Evolutionary conservation across 805 yeast species (phyloP).

Genomic region (Cyberlindnera lachancei): DNA sequence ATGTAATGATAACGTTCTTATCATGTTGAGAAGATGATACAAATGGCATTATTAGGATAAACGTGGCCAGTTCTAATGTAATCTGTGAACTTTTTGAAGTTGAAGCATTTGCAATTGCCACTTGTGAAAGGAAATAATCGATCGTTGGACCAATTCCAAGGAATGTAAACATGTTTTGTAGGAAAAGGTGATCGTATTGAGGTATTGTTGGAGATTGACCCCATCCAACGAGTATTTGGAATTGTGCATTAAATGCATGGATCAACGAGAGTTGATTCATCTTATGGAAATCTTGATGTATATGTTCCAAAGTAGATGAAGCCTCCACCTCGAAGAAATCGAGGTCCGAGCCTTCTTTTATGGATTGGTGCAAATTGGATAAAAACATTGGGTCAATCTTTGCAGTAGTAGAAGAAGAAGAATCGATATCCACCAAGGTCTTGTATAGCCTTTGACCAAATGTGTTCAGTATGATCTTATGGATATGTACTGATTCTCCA

Average conservation of each 20-base stretch:
- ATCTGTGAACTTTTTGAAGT: conserved; percentile 11
- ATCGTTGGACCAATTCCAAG: conserved; percentile 15
- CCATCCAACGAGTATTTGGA: conserved; percentile 17
- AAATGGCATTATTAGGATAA: conserved; percentile 8
- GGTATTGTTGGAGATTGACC: conserved; percentile 16
- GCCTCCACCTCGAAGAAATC: conserved; percentile 10
- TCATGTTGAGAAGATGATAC: conserved; percentile 9
- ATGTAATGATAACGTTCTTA: conserved; percentile 2
- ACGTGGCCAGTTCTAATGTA: conserved; percentile 16
- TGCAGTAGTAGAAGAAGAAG: conserved; percentile 1
- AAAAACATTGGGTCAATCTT: conserved; percentile 15
- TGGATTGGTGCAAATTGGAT: conserved; percentile 9
- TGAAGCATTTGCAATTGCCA: conserved; percentile 8
- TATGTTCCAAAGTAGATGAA: conserved; percentile 2
- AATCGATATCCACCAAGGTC: conserved; percentile 8
- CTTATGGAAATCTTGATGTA: background rate
- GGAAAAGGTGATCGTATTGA: conserved; percentile 13
- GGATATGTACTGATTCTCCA: conserved; percentile 39
- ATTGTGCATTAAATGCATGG: conserved; percentile 13
- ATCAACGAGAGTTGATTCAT: conserved; percentile 8
- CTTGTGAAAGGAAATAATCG: conserved; percentile 16
- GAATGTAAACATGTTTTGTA: conserved; percentile 8
- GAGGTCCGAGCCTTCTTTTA: background rate
- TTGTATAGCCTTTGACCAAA: conserved; percentile 14
- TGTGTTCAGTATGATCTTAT: conserved; percentile 29